Percentiles rank a stretch among this genome's conserved stretches.
phyloP scores from a whole-genome alignment of 495 filamentous ascomycete species.

The Trichoderma erinaceum region DNA sequence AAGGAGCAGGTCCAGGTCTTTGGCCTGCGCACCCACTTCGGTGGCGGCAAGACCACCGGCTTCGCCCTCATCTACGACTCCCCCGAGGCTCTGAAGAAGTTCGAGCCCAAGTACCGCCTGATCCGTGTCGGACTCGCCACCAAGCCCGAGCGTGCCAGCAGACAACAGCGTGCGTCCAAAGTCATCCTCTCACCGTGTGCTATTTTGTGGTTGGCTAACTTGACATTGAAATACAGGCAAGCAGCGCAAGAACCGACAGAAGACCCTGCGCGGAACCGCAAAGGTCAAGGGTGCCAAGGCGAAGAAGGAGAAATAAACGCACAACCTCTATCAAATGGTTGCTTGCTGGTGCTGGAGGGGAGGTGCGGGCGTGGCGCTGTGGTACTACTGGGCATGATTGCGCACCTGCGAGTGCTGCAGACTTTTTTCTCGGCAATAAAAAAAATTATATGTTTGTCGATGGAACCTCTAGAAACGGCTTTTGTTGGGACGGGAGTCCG shows the following conservation, averaged over 20 bases:
- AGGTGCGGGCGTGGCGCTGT: conserved; percentile 7
- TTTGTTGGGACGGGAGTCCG: not conserved
- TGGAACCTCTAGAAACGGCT: conserved; percentile 11
- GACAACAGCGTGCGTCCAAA: conserved; percentile 91
- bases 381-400: conserved; percentile 6
- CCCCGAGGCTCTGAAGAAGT: conserved; percentile 96
- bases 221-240: conserved; percentile 68
- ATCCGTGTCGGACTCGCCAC: conserved; percentile 81
- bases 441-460: not conserved
- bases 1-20: conserved; percentile 97
- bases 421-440: conserved; percentile 12
- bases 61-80: conserved; percentile 99
- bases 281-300: conserved; percentile 82
- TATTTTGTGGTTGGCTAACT: conserved; percentile 19
- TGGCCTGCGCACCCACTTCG: conserved; percentile 96
- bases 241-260: conserved; percentile 99
- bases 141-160: conserved; percentile 92
- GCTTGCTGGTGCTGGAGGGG: conserved; percentile 11
- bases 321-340: not conserved
- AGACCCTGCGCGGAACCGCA: conserved; percentile 94
- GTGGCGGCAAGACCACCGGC: conserved; percentile 98
- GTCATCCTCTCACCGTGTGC: not conserved
- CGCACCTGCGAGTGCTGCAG: conserved; percentile 15
- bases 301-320: conserved; percentile 60
- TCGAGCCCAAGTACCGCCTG: conserved; percentile 96